Base-by-base conservation (phyloP, 2,329 filamentous ascomycete species). In the Venturia oleaginea region DNA sequence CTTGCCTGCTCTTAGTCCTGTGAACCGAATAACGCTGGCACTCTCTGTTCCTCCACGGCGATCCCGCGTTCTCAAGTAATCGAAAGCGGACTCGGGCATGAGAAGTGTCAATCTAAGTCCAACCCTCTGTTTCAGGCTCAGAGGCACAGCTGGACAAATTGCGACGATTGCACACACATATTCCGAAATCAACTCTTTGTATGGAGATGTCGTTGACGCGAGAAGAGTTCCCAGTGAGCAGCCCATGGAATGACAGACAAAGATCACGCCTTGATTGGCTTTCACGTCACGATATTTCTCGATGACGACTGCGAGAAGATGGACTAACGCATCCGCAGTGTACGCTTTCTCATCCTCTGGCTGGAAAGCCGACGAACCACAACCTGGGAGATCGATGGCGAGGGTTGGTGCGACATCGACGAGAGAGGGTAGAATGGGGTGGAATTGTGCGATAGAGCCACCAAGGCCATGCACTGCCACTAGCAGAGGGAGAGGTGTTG, bases 391-490 rank as follows among this genome's bases (percentile, higher is more conserved):
- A 73, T 99, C 94, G 67, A 97, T 86, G 4, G 91, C 90, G 46
- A 96, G 81, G 73, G 92, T 96, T 59, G 92, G 88, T 15, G 90
- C 91, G 60, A 92, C 80, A 72, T 95, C 91, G 61, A 89, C 84
- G 59, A 99, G 81, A 74, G 90, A 94, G 24, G 86, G 88, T 19
- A 97, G 78, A 5, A 97, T 78, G 37, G 89, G 85, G 64, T 90
- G 84, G 72, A 97, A 97, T 72, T 97, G 94, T 13, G 91, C 88
- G 30, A 92, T 83, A 0, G 91, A 96, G 60, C 94, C 94, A n/a
- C 93, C 94, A 11, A 97, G 82, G 1, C 94, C 94, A 72, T 97
- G 94, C 65, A 97, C 81, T 72, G 95, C 96, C 54, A 97, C 92
- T 3, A 97, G 78, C 11, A 99, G 78, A 1, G 94, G 94, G 13